These are phyloP conservation scores for Tricholoma bakamatsutake DNA, from an alignment of 768 basidiomycete species.

Conservation along the genomic window DNA sequence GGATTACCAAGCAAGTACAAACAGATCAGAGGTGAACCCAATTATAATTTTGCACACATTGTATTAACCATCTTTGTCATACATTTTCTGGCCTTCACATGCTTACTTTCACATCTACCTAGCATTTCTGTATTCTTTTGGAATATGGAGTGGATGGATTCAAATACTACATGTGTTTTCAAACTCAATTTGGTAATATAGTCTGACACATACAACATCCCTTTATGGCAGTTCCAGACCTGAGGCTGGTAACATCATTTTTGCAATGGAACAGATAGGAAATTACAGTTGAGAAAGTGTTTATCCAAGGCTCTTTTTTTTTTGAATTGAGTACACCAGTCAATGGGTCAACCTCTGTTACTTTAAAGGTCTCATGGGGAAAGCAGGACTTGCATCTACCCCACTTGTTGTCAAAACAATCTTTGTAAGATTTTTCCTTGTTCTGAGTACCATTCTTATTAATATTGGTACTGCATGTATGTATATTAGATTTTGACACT, in stretches of 20 bases:
- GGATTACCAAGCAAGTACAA: slow-evolving; percentile 29
- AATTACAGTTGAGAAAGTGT: slow-evolving; percentile 26
- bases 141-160: slow-evolving; percentile 21
- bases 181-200: slow-evolving; percentile 37
- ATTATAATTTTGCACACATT: slow-evolving; percentile 30
- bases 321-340: slow-evolving; percentile 25
- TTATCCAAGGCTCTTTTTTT: slow-evolving; percentile 30
- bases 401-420: slow-evolving; percentile 23
- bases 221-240: slow-evolving; percentile 28
- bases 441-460: slow-evolving; percentile 12
- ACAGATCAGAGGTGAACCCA: slow-evolving; percentile 26
- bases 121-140: slow-evolving; percentile 19
- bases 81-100: slow-evolving; percentile 22
- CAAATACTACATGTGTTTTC: slow-evolving; percentile 34
- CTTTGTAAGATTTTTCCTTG: slow-evolving; percentile 5
- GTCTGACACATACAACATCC: slow-evolving; percentile 34
- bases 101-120: slow-evolving; percentile 3
- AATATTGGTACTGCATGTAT: slow-evolving; percentile 16
- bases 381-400: slow-evolving; percentile 29
- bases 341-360: slow-evolving; percentile 18
- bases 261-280: slow-evolving; percentile 32
- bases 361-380: slow-evolving; percentile 20
- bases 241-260: slow-evolving; percentile 31
- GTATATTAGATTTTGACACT: slow-evolving; percentile 22
- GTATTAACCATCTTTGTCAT: slow-evolving; percentile 32